Evolutionary conservation across 2,329 filamentous ascomycete species (phyloP).

Genomic region (Alternaria brassicae): DNA sequence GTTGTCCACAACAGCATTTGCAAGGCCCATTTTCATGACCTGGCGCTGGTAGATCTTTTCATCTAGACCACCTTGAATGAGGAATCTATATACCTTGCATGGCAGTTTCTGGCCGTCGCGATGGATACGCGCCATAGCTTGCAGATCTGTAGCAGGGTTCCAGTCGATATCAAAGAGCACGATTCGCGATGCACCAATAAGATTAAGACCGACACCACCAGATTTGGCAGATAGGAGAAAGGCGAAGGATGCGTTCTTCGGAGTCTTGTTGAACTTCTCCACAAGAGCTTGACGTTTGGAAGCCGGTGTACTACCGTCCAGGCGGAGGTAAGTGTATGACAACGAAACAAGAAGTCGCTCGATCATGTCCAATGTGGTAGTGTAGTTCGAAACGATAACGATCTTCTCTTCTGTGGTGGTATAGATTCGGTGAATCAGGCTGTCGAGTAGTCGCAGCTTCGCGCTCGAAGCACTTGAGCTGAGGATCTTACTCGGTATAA

Average conservation of each 20-base stretch:
- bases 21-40: conserved; percentile 72
- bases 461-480: conserved; percentile 66
- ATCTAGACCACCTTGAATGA: conserved; percentile 72
- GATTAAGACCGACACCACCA: conserved; percentile 72
- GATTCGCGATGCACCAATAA: conserved; percentile 73
- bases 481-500: conserved; percentile 63
- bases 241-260: conserved; percentile 65
- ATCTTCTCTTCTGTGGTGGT: conserved; percentile 72
- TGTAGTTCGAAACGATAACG: conserved; percentile 79
- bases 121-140: conserved; percentile 78
- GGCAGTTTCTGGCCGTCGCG: conserved; percentile 73
- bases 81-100: conserved; percentile 72
- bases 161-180: conserved; percentile 77
- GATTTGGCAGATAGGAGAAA: conserved; percentile 77
- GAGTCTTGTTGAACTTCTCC: conserved; percentile 71
- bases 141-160: conserved; percentile 76
- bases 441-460: conserved; percentile 72
- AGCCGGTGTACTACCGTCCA: conserved; percentile 71
- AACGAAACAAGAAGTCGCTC: conserved; percentile 66
- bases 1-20: conserved; percentile 74
- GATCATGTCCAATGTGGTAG: conserved; percentile 73
- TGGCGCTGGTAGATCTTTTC: conserved; percentile 80
- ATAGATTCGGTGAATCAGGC: conserved; percentile 67
- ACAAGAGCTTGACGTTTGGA: conserved; percentile 72
- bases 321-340: conserved; percentile 68